Base-by-base conservation (phyloP, 1,284 basidiomycete species). In the Leucoagaricus sp. region DNA sequence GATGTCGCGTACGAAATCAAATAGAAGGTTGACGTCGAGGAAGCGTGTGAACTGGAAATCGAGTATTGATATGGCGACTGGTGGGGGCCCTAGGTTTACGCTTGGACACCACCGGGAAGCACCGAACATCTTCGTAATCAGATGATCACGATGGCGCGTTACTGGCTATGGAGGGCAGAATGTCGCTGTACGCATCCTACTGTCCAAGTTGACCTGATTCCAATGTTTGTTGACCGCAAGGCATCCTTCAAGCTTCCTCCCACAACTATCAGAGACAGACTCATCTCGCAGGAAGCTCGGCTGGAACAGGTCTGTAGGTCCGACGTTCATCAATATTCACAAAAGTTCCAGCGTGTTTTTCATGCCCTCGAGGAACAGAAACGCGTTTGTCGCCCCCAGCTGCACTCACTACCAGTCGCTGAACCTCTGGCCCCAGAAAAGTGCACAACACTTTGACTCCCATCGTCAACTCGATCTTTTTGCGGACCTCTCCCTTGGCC, bases 341-440 rank as follows among this genome's bases (percentile, higher is more conserved):
- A 31, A 36, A 58, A 31, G 53, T 29, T 49, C 45, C 46, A 31
- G 29, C 23, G 2, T 52, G 49, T 12, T 55, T 23, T 28, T 49
- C 40, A 87, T 87, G 89, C 87, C 31, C 71, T 91, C 8, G 86
- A 90, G 66, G 89, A 90, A 64, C 89, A 91, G 70, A 91, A 87
- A 76, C 85, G 82, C 64, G 89, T 91, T 69, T 65, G 84, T 51
- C 21, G 48, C 57, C 25, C 19, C 9, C 15, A 8, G 2, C 33
- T 28, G 31, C 48, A 44, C 17, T 31, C 44, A 50, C 26, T 45
- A 34, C 56, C 13, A 29, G 47, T 46, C 53, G 28, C 23, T 45
- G 53, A 50, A 56, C 57, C n/a, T 46, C 19, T 7, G 5, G 19
- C 17, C 48, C 19, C 63, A 88, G 87, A 79, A 81, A 69, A 82